phyloP scores from a whole-genome alignment of 1,139 yeast genomes.

The Blastobotrys ciferrii region DNA sequence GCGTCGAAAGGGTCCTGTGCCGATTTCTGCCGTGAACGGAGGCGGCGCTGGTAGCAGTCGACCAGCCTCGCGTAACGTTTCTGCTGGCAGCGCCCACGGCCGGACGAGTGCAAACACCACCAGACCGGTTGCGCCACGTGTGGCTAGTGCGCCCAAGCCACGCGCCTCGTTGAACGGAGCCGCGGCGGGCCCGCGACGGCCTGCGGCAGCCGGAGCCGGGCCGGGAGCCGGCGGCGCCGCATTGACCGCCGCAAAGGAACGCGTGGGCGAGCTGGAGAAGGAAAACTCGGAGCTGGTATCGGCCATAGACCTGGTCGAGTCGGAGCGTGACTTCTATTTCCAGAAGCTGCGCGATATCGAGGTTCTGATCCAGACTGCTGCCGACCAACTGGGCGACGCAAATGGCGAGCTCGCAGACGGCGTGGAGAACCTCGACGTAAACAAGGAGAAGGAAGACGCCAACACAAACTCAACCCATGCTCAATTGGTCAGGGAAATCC shows the following conservation, averaged over 20 bases:
- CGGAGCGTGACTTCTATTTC: slow-evolving; percentile 86
- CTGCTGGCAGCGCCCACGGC: slow-evolving; percentile 14
- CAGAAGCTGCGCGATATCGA: slow-evolving; percentile 88
- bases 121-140: neutral
- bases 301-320: slow-evolving; percentile 39
- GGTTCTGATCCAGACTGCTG: slow-evolving; percentile 66
- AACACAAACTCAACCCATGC: slow-evolving; percentile 20
- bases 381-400: slow-evolving; percentile 42
- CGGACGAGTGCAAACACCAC: slow-evolving; percentile 11
- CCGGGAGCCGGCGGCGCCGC: slow-evolving; percentile 11
- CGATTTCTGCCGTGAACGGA: slow-evolving; percentile 22
- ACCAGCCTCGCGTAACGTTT: slow-evolving; percentile 11
- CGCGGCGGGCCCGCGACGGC: neutral
- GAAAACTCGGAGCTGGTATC: slow-evolving; percentile 53
- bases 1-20: slow-evolving; percentile 43
- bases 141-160: neutral
- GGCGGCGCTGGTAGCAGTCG: slow-evolving; percentile 11
- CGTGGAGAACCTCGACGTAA: slow-evolving; percentile 15
- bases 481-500: slow-evolving; percentile 47
- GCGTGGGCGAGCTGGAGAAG: slow-evolving; percentile 40
- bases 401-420: slow-evolving; percentile 19
- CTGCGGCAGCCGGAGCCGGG: slow-evolving; percentile 18
- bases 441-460: slow-evolving; percentile 16
- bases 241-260: slow-evolving; percentile 23
- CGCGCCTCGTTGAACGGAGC: neutral